These are phyloP conservation scores for Alternaria sp. DNA, from an alignment of 2,329 filamentous ascomycete genomes.

Conservation along the genomic window DNA sequence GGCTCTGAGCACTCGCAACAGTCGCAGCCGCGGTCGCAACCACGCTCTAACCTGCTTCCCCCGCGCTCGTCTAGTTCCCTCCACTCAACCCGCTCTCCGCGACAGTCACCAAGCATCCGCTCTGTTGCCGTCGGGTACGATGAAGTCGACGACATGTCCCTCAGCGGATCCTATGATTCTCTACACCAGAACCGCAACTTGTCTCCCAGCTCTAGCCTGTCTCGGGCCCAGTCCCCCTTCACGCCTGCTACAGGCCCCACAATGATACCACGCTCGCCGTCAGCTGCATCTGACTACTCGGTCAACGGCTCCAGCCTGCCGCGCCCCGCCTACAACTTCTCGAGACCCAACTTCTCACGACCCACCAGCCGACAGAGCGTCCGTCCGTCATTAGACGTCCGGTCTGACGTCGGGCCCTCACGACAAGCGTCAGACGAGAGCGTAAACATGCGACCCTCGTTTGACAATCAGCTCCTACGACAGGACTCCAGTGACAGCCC, in stretches of 20 bases:
- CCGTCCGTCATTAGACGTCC: constrained; percentile 58
- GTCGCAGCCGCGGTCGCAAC: constrained; percentile 30
- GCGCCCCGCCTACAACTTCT: constrained; percentile 85
- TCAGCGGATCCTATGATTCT: constrained; percentile 68
- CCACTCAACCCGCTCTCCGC: constrained; percentile 42
- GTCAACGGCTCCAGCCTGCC: constrained; percentile 65
- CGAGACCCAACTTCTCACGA: constrained; percentile 80
- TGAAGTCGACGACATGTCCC: constrained; percentile 73
- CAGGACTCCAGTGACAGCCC: constrained; percentile 56
- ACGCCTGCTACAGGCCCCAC: constrained; percentile 68
- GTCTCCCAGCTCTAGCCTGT: constrained; percentile 74
- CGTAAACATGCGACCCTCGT: constrained; percentile 49
- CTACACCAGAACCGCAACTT: constrained; percentile 73
- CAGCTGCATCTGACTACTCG: constrained; percentile 82
- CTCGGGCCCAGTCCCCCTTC: constrained; percentile 67
- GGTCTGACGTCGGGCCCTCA: constrained; percentile 46
- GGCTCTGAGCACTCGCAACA: constrained; percentile 40
- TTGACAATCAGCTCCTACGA: constrained; percentile 48
- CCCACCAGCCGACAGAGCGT: constrained; percentile 77
- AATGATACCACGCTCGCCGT: constrained; percentile 75
- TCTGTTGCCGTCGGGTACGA: constrained; percentile 63
- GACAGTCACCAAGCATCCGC: constrained; percentile 55
- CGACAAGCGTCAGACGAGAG: constrained; percentile 50
- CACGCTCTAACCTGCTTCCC: constrained; percentile 46
- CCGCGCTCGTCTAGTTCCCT: constrained; percentile 52